These are phyloP conservation scores for Lactarius sp. DNA, from an alignment of 768 basidiomycete genomes.

Conservation along the genomic window DNA sequence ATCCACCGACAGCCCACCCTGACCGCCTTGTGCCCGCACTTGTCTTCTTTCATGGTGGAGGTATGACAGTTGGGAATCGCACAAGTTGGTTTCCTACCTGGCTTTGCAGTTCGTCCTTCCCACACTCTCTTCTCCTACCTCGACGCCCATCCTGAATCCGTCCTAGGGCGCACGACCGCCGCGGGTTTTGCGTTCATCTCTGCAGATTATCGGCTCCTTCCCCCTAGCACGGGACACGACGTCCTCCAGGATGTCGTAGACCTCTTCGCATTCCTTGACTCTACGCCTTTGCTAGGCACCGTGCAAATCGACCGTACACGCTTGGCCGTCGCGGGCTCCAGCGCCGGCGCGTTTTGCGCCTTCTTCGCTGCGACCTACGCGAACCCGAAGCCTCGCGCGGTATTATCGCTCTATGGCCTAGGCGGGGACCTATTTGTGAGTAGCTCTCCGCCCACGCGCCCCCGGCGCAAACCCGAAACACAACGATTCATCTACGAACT, in stretches of 20 bases:
- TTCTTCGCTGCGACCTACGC: slow-evolving; percentile 56
- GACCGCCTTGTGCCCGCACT: slow-evolving; percentile 29
- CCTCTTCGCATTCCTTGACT: slow-evolving; percentile 45
- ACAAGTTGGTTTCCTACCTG: slow-evolving; percentile 62
- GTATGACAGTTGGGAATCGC: slow-evolving; percentile 54
- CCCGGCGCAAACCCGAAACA: neutral
- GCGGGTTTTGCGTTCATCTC: slow-evolving; percentile 56
- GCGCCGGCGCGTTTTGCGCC: slow-evolving; percentile 60
- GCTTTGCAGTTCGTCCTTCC: slow-evolving; percentile 44
- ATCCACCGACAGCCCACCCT: slow-evolving; percentile 34
- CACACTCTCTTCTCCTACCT: neutral
- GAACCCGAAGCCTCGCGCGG: slow-evolving; percentile 46
- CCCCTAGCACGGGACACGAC: slow-evolving; percentile 48
- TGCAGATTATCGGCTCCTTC: slow-evolving; percentile 58
- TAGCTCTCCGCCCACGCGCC: neutral
- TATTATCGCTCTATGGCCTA: slow-evolving; percentile 58
- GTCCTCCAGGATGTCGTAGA: slow-evolving; percentile 55
- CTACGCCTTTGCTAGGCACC: neutral
- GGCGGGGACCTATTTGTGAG: slow-evolving; percentile 53
- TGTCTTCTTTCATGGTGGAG: slow-evolving; percentile 49
- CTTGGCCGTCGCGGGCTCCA: slow-evolving; percentile 52
- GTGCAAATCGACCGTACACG: slow-evolving; percentile 38
- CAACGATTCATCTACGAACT: neutral
- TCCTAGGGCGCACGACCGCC: slow-evolving; percentile 41
- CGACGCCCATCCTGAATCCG: neutral